Conservation (phyloP, 2,329 filamentous ascomycete genomes). For the Nigrospora osmanthi region DNA sequence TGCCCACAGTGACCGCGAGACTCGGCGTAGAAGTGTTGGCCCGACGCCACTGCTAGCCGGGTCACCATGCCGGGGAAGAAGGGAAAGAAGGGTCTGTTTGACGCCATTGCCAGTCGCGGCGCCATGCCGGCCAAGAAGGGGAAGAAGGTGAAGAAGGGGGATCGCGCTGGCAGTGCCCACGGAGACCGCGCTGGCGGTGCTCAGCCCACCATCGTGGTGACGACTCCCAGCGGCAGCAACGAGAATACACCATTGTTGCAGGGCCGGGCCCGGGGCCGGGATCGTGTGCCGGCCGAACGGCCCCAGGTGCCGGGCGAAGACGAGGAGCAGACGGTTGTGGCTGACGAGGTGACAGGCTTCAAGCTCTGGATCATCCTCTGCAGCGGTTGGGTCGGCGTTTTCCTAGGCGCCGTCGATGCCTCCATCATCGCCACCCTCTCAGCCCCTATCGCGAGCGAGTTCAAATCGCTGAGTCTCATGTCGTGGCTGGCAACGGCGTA, state of each 20-base stretch:
- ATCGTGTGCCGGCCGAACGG: constrained; percentile 4
- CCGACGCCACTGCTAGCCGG: no score
- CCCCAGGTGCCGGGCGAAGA: constrained; percentile 17
- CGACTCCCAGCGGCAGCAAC: background rate
- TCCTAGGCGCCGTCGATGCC: constrained; percentile 60
- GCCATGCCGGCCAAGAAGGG: no score
- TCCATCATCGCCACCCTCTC: constrained; percentile 83
- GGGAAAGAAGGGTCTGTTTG: no score
- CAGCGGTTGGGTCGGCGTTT: constrained; percentile 52
- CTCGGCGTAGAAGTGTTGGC: no score
- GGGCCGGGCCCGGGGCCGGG: constrained; percentile 3
- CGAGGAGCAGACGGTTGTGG: constrained; percentile 39
- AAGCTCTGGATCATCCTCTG: constrained; percentile 47
- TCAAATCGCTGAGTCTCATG: constrained; percentile 71
- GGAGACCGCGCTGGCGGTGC: background rate
- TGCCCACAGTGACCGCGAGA: no score
- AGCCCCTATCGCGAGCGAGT: constrained; percentile 75
- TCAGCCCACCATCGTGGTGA: constrained; percentile 1
- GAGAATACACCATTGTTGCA: constrained; percentile 16
- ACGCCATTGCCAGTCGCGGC: no score
- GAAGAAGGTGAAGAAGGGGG: background rate
- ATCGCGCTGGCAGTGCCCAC: background rate
- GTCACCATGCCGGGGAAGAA: no score
- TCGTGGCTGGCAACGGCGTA: constrained; percentile 88
- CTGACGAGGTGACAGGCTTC: constrained; percentile 36